Base-by-base conservation (phyloP, 441 rosid genomes). In the Croton laevigatus region DNA sequence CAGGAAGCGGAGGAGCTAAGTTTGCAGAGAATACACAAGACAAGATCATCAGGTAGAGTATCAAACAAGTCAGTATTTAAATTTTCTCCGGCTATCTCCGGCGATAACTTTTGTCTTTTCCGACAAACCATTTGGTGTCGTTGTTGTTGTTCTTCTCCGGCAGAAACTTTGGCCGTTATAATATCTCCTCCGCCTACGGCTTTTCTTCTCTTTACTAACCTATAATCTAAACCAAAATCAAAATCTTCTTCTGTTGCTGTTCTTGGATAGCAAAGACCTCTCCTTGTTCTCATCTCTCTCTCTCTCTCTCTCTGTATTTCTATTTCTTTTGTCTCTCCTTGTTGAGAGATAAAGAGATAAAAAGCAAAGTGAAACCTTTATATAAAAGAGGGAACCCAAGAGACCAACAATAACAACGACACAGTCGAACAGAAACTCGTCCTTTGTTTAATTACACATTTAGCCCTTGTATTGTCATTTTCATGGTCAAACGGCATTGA, bases 31-130 rank as follows among this genome's bases (percentile, higher is more conserved):
- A 91, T 88, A 58, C 73, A 83, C 36, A 85, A 65, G 69, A 94
- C 89, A 74, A 94, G 86, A 82, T 94, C 98, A 57, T 94, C 97
- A 0, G 98, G 97, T 14, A 94, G 78, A 23, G 78, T 65, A 66
- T 91, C 97, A 14, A 94, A 84, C 48, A 83, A 73, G 73, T 91
- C 92, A 11, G 57, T 27, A 27, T 27, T 27, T 2, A 27, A 27
- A 27, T 1, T 53, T 17, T 76, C 74, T 5, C 71, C 66, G 32
- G 74, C 13, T 3, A 48, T 63, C 4, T 40, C 80, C 66, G 77
- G 80, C 52, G 73, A 78, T 4, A 77, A 32, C 36, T 84, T 69
- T 3, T 66, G 74, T 17, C 81, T 84, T 81, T 84, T 85, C 71
- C 80, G 77, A 76, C 49, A 17, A 63, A 6, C 40, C 68, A 69